phyloP scores from a whole-genome alignment of 1,139 yeast genomes.

The Petasospora fabianii region DNA sequence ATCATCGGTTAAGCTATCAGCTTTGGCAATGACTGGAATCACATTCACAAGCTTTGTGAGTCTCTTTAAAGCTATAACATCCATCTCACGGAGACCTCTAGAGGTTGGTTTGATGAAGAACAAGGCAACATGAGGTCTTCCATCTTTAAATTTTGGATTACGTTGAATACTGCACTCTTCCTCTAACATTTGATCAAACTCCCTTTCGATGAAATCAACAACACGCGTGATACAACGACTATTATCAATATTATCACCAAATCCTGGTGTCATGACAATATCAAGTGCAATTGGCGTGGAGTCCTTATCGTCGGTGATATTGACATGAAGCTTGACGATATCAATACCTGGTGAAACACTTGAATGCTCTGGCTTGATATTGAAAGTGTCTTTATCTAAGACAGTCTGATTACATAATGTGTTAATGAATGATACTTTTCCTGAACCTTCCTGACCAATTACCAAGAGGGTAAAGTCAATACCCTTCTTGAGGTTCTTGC shows the following conservation, averaged over 20 bases:
- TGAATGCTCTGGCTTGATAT: conserved; percentile 23
- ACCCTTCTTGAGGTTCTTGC: conserved; percentile 56
- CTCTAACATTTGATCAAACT: conserved; percentile 50
- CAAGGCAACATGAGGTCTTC: conserved; percentile 59
- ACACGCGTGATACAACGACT: conserved; percentile 37
- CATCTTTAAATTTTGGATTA: conserved; percentile 50
- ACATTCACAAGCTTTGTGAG: conserved; percentile 52
- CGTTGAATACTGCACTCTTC: conserved; percentile 63
- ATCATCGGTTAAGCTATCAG: conserved; percentile 50
- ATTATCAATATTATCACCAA: conserved; percentile 40
- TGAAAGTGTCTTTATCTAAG: conserved; percentile 16
- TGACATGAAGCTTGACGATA: conserved; percentile 25
- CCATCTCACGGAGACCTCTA: conserved; percentile 46
- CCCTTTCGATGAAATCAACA: conserved; percentile 47
- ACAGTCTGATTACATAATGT: conserved; percentile 45
- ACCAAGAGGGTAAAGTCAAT: conserved; percentile 55
- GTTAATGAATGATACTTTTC: conserved; percentile 60
- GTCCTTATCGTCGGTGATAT: conserved; percentile 37
- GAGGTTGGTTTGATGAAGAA: conserved; percentile 59
- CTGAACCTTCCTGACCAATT: conserved; percentile 59
- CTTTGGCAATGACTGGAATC: conserved; percentile 53
- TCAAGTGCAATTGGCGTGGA: conserved; percentile 39
- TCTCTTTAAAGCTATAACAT: conserved; percentile 45
- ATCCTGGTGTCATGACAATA: conserved; percentile 42
- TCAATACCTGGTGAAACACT: conserved; percentile 29